These are phyloP conservation scores for Myxozyma melibiosi DNA, from an alignment of 805 yeast genomes.

Conservation along the genomic window DNA sequence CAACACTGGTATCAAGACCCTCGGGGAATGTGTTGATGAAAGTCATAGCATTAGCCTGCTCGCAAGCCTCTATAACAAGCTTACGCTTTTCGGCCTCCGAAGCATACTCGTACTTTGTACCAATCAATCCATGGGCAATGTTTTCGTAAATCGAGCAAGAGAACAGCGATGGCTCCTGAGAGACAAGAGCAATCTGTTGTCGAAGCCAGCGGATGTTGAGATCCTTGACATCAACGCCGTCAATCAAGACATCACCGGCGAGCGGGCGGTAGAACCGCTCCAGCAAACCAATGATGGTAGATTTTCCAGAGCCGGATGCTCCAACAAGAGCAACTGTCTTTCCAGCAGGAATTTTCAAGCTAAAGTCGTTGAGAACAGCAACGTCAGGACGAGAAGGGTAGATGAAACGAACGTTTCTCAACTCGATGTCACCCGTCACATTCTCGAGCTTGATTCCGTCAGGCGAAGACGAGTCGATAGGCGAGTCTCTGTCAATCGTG, in stretches of 20 bases:
- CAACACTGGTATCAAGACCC: constrained; percentile 52
- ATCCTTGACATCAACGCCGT: constrained; percentile 53
- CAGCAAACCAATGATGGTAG: constrained; percentile 54
- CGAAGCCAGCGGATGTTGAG: constrained; percentile 57
- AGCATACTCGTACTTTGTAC: constrained; percentile 40
- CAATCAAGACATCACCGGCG: constrained; percentile 52
- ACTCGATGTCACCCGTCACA: constrained; percentile 46
- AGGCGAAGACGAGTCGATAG: constrained; percentile 42
- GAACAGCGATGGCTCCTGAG: constrained; percentile 62
- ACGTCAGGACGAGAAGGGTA: constrained; percentile 42
- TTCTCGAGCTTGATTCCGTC: constrained; percentile 31
- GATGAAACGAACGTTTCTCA: constrained; percentile 37
- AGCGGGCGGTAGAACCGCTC: constrained; percentile 61
- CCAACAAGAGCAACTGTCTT: constrained; percentile 88
- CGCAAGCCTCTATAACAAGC: constrained; percentile 48
- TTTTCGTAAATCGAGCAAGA: constrained; percentile 81
- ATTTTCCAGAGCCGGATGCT: constrained; percentile 63
- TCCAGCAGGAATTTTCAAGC: constrained; percentile 63
- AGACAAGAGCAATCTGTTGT: constrained; percentile 59
- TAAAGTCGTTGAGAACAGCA: constrained; percentile 37
- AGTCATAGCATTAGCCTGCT: constrained; percentile 54
- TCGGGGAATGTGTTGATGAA: constrained; percentile 57
- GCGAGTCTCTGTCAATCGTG: constrained; percentile 48
- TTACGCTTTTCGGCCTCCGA: constrained; percentile 45
- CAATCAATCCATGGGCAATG: constrained; percentile 69